These are phyloP conservation scores for Posidonia oceanica DNA, from an alignment of 116 monocot species.

Conservation along the genomic window DNA sequence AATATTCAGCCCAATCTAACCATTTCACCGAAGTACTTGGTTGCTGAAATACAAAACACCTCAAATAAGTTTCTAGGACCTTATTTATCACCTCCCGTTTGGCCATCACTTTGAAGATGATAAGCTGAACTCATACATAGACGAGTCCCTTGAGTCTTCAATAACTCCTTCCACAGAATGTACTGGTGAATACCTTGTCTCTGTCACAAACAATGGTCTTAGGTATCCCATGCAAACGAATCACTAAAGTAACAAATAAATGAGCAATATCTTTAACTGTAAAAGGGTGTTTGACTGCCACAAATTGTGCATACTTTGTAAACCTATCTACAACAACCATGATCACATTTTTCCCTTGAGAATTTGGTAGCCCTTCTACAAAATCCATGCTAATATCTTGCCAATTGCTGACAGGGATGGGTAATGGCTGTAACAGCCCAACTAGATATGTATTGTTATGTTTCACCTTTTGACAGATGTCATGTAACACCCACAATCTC, in stretches of 20 bases:
- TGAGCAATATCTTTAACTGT: not conserved
- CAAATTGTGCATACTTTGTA: conserved; percentile 3
- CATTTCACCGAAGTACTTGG: not conserved
- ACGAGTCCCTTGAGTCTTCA: no score
- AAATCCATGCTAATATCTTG: conserved; percentile 4
- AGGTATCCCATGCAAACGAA: not conserved
- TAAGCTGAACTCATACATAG: not conserved
- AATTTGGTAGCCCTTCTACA: conserved; percentile 3
- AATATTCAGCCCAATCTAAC: no score
- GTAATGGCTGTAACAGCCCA: not conserved
- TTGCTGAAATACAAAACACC: not conserved
- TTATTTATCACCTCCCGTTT: conserved; percentile 1
- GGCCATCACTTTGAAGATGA: conserved; percentile 1
- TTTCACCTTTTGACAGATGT: not conserved
- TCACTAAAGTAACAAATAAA: not conserved
- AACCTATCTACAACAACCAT: not conserved
- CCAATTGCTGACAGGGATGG: not conserved
- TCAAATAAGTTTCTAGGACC: not conserved
- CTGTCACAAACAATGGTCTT: conserved; percentile 1
- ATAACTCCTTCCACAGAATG: no score
- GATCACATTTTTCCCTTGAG: not conserved
- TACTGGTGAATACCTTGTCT: not conserved
- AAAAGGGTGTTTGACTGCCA: not conserved
- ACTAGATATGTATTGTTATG: not conserved
- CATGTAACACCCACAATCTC: not conserved